Base-by-base conservation (phyloP, 208 protist genomes). In the Jaenimonas drosophilae region DNA sequence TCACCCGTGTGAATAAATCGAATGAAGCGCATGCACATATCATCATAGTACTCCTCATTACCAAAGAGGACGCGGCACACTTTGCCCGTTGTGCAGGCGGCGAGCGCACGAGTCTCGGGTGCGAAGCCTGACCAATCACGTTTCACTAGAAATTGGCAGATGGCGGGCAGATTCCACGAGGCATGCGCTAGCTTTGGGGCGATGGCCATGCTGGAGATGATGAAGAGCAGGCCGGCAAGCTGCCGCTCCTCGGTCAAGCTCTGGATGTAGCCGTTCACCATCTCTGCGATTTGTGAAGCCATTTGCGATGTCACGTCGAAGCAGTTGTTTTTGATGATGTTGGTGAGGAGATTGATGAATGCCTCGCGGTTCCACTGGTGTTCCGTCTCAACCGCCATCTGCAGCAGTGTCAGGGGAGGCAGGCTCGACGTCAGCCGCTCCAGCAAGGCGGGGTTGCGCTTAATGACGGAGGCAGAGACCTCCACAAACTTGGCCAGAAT, bases 271-370 rank as follows among this genome's bases (percentile, higher is more conserved):
- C 55, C 46, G 19, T 59, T 55, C 20, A 88, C 42, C 11, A 67
- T 53, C 12, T 64, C 49, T 23, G 57, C 64, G 25, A 88, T 64
- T 17, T 73, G 45, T 14, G 43, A 31, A 6, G 64, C 65, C 47
- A 84, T 52, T n/a, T 52, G 56, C 7, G 65, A 17, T 3, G 72
- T 65, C 25, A 87, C 54, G 25, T 92, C 78, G 54, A 77, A 79
- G 59, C 70, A 88, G 64, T 72, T 72, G 24, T 81, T 65, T 21
- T 82, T 64, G 2, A 83, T 63, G 38, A 92, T 75, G 2, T 57
- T 65, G 7, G 49, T 70, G n/a, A 87, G 64, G 2, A 92, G 59
- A 27, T 58, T 34, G 17, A 79, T 49, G 21, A 84, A 52, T 1
- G 78, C 75, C 1, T 70, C 67, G 5, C 84, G 56, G 66, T 88